Conservation (phyloP, 2,329 filamentous ascomycete species). For the Metarhizium album region DNA sequence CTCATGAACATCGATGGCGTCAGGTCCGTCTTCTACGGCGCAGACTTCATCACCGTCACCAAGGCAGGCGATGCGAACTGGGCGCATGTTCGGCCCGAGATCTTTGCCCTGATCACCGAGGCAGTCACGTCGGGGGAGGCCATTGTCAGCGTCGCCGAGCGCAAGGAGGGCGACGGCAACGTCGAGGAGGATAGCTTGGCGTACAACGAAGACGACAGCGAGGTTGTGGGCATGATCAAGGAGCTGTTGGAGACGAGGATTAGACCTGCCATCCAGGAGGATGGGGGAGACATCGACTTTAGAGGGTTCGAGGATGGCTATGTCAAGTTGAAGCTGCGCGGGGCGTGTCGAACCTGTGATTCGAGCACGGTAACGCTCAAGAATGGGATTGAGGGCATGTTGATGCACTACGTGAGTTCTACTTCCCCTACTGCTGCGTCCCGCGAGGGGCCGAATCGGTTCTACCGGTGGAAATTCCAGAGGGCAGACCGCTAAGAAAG, state of each 20-base stretch:
- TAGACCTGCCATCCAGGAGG: slow-evolving; percentile 90
- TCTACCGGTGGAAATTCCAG: background rate
- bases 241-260: slow-evolving; percentile 93
- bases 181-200: slow-evolving; percentile 56
- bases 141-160: slow-evolving; percentile 63
- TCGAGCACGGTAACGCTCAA: slow-evolving; percentile 94
- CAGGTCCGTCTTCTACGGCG: slow-evolving; percentile 87
- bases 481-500: background rate
- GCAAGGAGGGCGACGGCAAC: slow-evolving; percentile 38
- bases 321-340: slow-evolving; percentile 78
- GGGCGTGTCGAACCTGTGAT: slow-evolving; percentile 91
- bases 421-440: too few species aligned
- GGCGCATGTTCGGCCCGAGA: slow-evolving; percentile 90
- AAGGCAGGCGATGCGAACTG: slow-evolving; percentile 83
- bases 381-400: slow-evolving; percentile 96
- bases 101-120: slow-evolving; percentile 92
- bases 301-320: slow-evolving; percentile 74
- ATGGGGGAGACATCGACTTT: slow-evolving; percentile 95
- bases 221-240: slow-evolving; percentile 98
- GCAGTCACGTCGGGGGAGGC: slow-evolving; percentile 73
- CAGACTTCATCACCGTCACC: slow-evolving; percentile 93
- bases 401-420: slow-evolving; percentile 84
- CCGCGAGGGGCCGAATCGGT: background rate
- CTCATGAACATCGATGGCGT: slow-evolving; percentile 91
- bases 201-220: slow-evolving; percentile 83